Evolutionary conservation across 192 early-diverging fungal species (phyloP).

Genomic region (Coemansia sp.): DNA sequence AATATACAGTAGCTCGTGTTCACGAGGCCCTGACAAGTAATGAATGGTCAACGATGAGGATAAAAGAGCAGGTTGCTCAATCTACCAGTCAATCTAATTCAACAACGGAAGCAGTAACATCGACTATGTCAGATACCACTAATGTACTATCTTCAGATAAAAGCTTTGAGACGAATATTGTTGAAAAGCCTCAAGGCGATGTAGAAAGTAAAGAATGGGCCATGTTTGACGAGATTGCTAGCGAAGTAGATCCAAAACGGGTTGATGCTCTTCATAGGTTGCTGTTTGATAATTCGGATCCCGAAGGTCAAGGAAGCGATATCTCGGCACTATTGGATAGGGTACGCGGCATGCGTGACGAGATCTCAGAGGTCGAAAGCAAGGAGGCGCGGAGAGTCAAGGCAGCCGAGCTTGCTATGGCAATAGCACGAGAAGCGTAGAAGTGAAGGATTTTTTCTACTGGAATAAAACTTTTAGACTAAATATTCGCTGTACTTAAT

Average conservation of each 20-base stretch:
- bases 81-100: not conserved
- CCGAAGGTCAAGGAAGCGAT: constrained; percentile 10
- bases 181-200: not conserved
- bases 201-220: constrained; percentile 37
- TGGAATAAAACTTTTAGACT: not conserved
- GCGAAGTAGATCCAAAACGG: constrained; percentile 12
- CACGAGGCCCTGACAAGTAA: constrained; percentile 44
- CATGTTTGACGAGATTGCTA: constrained; percentile 24
- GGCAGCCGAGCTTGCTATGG: constrained; percentile 50
- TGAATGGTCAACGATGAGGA: constrained; percentile 40
- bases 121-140: constrained; percentile 1
- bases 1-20: constrained; percentile 28
- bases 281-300: constrained; percentile 11
- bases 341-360: constrained; percentile 19
- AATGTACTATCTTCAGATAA: not conserved
- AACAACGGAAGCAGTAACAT: constrained; percentile 1
- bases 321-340: constrained; percentile 19
- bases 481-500: not conserved
- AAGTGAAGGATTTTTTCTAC: not conserved
- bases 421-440: constrained; percentile 1
- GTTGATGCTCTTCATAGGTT: constrained; percentile 19
- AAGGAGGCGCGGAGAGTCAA: constrained; percentile 24
- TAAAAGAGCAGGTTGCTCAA: not conserved
- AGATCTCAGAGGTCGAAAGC: constrained; percentile 37
- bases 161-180: not conserved